Conservation (phyloP, 768 basidiomycete species). For the Leccinum subtestaceum region DNA sequence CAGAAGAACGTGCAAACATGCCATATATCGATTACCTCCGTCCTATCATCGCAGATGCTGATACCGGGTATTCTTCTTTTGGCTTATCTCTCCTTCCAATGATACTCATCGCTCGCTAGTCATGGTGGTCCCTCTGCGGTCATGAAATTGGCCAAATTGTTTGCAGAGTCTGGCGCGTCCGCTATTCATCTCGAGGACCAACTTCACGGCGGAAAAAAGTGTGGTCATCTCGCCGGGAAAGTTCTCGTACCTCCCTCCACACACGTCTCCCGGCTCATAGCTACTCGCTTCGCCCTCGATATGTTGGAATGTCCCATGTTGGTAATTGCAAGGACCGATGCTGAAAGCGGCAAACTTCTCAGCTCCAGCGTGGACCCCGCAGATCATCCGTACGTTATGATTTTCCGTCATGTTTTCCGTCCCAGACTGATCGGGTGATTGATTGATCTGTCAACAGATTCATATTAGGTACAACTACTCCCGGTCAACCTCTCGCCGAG, state of each 20-base stretch:
- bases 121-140: conserved; percentile 92
- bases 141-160: conserved; percentile 91
- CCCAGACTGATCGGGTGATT: conserved; percentile 6
- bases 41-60: conserved; percentile 92
- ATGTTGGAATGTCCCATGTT: conserved; percentile 86
- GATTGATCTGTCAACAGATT: conserved; percentile 40
- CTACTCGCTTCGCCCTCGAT: conserved; percentile 89
- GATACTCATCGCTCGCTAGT: conserved; percentile 37
- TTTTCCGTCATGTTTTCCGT: conserved; percentile 9
- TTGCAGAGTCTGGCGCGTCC: conserved; percentile 92
- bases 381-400: conserved; percentile 59
- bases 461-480: conserved; percentile 59
- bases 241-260: conserved; percentile 89
- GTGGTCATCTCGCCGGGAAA: conserved; percentile 89
- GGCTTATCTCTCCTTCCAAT: not conserved
- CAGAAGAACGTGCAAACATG: conserved; percentile 64
- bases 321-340: conserved; percentile 88
- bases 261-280: conserved; percentile 79
- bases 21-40: conserved; percentile 84
- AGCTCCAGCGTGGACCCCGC: conserved; percentile 77
- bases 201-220: conserved; percentile 93
- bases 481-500: conserved; percentile 58
- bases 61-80: conserved; percentile 69
- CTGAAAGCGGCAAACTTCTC: conserved; percentile 82
- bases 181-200: conserved; percentile 94